Percentiles rank a stretch among this genome's conserved stretches.
Conservation (phyloP, 805 yeast genomes). For the Ogataea trehalophila region DNA sequence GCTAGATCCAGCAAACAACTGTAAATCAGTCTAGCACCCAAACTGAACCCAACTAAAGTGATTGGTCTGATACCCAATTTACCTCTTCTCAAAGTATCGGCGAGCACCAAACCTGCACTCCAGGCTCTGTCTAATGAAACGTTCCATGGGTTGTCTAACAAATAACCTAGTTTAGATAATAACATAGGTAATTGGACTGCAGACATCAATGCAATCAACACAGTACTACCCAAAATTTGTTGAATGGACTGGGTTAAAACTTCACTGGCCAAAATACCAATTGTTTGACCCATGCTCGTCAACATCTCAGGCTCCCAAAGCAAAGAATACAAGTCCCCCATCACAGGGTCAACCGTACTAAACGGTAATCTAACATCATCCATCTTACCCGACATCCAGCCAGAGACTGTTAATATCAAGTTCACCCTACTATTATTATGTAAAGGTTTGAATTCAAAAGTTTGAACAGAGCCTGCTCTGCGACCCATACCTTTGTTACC, state of each 20-base stretch:
- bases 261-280: slow-evolving; percentile 88
- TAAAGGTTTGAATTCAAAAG: slow-evolving; percentile 89
- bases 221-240: slow-evolving; percentile 89
- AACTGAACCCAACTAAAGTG: slow-evolving; percentile 86
- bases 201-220: slow-evolving; percentile 84
- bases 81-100: slow-evolving; percentile 83
- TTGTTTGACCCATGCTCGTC: slow-evolving; percentile 93
- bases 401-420: slow-evolving; percentile 82
- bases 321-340: slow-evolving; percentile 92
- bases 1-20: slow-evolving; percentile 87
- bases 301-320: slow-evolving; percentile 99
- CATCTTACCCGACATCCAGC: slow-evolving; percentile 94
- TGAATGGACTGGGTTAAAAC: slow-evolving; percentile 90
- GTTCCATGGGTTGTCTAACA: slow-evolving; percentile 96
- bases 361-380: slow-evolving; percentile 97
- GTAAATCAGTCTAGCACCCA: slow-evolving; percentile 88
- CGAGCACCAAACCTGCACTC: slow-evolving; percentile 88
- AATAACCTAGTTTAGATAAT: slow-evolving; percentile 79
- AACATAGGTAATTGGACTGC: slow-evolving; percentile 92
- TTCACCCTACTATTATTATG: slow-evolving; percentile 88
- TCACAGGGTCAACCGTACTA: slow-evolving; percentile 93
- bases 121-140: slow-evolving; percentile 96
- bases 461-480: slow-evolving; percentile 86
- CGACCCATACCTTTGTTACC: slow-evolving; percentile 82
- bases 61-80: slow-evolving; percentile 91